phyloP scores from a whole-genome alignment of 345 rosid genomes.

The Pistacia vera region DNA sequence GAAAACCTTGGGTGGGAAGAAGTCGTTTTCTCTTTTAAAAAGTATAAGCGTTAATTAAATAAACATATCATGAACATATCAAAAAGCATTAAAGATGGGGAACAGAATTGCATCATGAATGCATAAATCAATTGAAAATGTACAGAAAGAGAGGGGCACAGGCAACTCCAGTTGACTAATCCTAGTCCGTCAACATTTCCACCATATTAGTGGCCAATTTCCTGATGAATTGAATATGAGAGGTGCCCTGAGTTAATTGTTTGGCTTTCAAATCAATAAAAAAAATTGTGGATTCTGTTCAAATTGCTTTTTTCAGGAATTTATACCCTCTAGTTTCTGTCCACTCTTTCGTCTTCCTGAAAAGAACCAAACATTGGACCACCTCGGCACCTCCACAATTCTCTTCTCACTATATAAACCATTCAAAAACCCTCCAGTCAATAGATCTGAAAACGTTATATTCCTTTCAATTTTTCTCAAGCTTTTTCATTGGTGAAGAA shows the following conservation, averaged over 20 bases:
- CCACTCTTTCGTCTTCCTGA: not conserved
- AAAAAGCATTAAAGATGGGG: too few relatives aligned
- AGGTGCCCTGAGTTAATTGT: not conserved
- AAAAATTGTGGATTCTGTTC: not conserved
- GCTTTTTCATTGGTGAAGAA: not conserved
- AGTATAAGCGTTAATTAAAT: not conserved
- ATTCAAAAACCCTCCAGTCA: not conserved
- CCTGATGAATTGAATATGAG: not conserved
- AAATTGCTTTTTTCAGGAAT: constrained; percentile 6
- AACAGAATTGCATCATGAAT: too few relatives aligned
- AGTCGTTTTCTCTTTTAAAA: too few relatives aligned
- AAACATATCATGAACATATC: not conserved
- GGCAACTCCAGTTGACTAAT: not conserved
- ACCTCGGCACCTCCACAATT: not conserved
- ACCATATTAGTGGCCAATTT: not conserved
- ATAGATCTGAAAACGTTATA: not conserved
- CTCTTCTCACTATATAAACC: not conserved
- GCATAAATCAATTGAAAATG: not conserved
- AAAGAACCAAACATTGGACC: not conserved
- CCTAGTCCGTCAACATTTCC: not conserved
- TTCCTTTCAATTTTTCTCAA: not conserved
- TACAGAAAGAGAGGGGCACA: not conserved
- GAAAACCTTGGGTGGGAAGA: too few relatives aligned
- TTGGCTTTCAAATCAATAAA: not conserved
- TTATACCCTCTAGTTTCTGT: constrained; percentile 8